Evolutionary conservation across 2,329 filamentous ascomycete genomes (phyloP), one percentile per base, ranked within the genome.

Genomic region (Rosellinia necatrix): DNA sequence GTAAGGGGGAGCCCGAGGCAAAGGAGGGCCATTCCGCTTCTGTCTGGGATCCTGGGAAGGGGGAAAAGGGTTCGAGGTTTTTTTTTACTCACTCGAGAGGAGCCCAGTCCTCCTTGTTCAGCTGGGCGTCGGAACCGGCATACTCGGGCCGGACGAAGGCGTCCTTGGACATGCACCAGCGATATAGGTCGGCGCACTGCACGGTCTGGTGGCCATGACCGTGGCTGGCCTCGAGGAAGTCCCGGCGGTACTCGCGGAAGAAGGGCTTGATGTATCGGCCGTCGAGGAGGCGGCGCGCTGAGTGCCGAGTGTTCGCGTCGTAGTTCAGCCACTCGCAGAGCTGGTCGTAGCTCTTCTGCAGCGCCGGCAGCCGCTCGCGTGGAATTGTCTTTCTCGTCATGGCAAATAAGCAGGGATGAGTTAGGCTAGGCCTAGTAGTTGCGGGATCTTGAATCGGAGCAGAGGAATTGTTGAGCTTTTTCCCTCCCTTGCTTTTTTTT

Each of bases 191-290:
- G 10, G 52, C 37, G 44, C 58, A 66, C 29, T 60, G 57, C 27
- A 68, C 61, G 38, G 62, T 52, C 27, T n/a, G n/a, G n/a, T n/a
- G n/a, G n/a, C 59, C 57, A 32, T 62, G 10, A 13, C 56, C 60
- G 4, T 47, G 46, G 15, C 53, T n/a, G 6, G 19, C 35, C 57
- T 66, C 64, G 17, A 70, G 66, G 59, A 67, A 69, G 49, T 68
- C 64, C 10, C 53, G 62, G 12, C 61, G 61, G 43, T 68, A 70
- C 52, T 70, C 68, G 3, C 58, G 52, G 38, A 68, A 70, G 61
- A 66, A 70, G 6, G 68, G 68, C 29, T 55, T 50, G 15, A 70
- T 53, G 32, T 58, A 63, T 15, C 60, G 52, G 41, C 67, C 58
- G 38, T 64, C 60, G 12, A 69, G 54, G 1, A 68, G 47, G 7